Conservation (phyloP, 805 yeast genomes). For the Deakozyma indianensis region DNA sequence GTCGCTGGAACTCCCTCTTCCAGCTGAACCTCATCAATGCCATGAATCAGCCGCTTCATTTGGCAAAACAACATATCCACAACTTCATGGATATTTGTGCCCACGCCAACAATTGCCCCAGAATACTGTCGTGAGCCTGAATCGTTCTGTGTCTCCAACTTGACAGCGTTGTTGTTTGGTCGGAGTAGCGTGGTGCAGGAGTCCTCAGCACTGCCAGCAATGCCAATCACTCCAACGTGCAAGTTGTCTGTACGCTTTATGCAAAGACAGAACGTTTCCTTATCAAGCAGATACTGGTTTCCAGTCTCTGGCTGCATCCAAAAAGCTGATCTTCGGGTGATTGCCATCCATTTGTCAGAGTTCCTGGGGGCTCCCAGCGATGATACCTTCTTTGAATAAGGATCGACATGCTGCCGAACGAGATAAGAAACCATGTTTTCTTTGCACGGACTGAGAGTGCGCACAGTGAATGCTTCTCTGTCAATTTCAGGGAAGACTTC, state of each 20-base stretch:
- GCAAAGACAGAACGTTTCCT: neutral
- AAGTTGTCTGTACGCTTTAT: neutral
- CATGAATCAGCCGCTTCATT: neutral
- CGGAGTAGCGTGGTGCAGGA: neutral
- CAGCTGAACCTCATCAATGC: neutral
- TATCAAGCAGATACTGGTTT: neutral
- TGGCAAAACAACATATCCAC: neutral
- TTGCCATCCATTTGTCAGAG: neutral
- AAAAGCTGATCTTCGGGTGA: neutral
- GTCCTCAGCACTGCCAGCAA: neutral
- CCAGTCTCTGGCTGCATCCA: neutral
- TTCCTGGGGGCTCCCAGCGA: neutral
- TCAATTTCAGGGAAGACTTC: neutral
- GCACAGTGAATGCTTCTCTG: neutral
- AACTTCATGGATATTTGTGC: neutral
- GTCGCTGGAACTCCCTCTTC: neutral
- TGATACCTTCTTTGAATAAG: neutral
- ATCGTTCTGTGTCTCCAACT: constrained; percentile 1
- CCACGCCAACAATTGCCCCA: neutral
- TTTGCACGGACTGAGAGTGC: neutral
- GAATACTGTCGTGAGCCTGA: neutral
- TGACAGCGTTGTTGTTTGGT: neutral
- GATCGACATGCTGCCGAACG: neutral
- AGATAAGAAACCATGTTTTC: neutral
- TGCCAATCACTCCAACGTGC: neutral